Conservation (phyloP, 2,329 filamentous ascomycete species). For the Xylogone sp. region DNA sequence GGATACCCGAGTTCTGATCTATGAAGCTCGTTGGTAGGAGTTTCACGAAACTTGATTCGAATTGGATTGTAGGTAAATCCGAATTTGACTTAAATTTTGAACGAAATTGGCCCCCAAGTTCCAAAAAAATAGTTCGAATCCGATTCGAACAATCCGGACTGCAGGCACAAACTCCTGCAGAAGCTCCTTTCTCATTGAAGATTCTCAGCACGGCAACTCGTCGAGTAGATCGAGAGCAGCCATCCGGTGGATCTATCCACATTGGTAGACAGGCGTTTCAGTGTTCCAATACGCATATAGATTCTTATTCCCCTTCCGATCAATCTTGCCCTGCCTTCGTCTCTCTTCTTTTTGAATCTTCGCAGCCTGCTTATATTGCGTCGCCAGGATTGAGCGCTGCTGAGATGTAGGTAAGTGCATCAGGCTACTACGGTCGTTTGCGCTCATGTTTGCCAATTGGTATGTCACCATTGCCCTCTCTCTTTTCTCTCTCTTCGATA, state of each 20-base stretch:
- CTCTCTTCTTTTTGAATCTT: constrained; percentile 23
- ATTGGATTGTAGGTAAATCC: no score
- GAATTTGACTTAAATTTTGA: no score
- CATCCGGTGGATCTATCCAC: constrained; percentile 20
- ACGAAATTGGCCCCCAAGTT: no score
- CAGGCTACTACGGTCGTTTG: constrained; percentile 18
- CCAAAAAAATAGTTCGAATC: no score
- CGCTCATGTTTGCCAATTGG: constrained; percentile 19
- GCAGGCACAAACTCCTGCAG: no score
- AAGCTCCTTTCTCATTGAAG: no score
- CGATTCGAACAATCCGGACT: no score
- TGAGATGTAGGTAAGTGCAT: constrained; percentile 18
- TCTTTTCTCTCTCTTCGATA: constrained; percentile 20
- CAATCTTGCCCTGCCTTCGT: constrained; percentile 21
- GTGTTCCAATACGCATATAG: constrained; percentile 31
- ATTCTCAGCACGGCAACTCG: no score
- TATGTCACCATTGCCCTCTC: constrained; percentile 13
- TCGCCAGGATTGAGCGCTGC: constrained; percentile 19
- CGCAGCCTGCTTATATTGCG: constrained; percentile 11
- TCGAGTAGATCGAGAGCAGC: neutral
- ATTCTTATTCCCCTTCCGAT: constrained; percentile 32
- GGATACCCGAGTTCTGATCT: no score
- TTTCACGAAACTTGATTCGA: no score
- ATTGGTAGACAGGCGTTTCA: constrained; percentile 29
- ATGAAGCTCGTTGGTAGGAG: no score